Base-by-base conservation (phyloP, 305 asterid genomes). In the Fraxinus nigra region DNA sequence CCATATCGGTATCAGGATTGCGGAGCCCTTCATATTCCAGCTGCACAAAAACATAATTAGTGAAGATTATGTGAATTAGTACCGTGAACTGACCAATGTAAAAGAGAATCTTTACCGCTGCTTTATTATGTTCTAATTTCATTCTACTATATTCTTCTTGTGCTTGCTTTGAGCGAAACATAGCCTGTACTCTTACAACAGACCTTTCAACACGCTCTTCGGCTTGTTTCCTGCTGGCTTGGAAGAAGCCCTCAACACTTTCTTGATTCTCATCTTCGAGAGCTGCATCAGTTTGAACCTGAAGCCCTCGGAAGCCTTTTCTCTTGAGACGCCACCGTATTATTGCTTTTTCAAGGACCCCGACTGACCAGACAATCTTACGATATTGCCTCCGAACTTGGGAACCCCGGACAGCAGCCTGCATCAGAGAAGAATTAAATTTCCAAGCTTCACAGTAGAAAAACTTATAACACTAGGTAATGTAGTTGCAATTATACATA, bases 161-260 rank as follows among this genome's bases (percentile, higher is more conserved):
- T 51, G 98, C 98, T 79, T 77, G 91, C 86, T 89, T 97, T 1
- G 99, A 95, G 54, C 98, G 98, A 77, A 97, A 93, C 98, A 97
- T 90, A 22, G 98, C 97, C 85, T 97, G 99, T 38, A 97, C 99
- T 61, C 90, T 89, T 8, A 93, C 90, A 76, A 95, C 98, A 63
- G 98, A 93, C 86, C 97, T 89, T 90, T 97, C 98, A 1, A 95
- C 97, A 37, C 98, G 98, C 80, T 93, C 97, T 89, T 95, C 99
- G 0, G 98, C 98, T 87, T 92, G 98, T 84, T 92, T 91, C 90
- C 99, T 88, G 90, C 98, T 92, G 80, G 95, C 98, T 81, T 74
- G 83, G 91, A 95, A 97, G 91, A 97, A 95, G 80, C 86, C 95
- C 87, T 97, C 98, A 33, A 37, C 90, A 82, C 82, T 77, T 77